Base-by-base conservation (phyloP, 306 rosid genomes). In the Herpetospermum pedunculosum region DNA sequence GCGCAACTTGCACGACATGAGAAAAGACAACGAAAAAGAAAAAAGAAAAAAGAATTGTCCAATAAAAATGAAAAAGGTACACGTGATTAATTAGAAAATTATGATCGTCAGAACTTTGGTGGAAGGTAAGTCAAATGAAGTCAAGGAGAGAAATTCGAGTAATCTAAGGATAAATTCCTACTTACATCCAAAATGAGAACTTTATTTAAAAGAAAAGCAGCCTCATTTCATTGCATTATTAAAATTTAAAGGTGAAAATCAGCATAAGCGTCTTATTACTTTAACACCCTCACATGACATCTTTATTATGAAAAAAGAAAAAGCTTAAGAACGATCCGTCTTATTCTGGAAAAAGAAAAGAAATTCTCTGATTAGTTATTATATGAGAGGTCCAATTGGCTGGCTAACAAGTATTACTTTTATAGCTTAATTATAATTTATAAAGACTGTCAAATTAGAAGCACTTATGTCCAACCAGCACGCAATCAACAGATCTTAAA, bases 1-100 rank as follows among this genome's bases (percentile, higher is more conserved):
- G 3, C 50, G 55, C 73, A 69, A 69, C 25, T 69, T 69, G 73
- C 73, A 41, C 52, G 72, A 67, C 73, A 44, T 26, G 55, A 26
- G 34, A 41, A 14, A 68, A 68, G n/a, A 59, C 21, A 18, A 2
- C 0, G 12, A 13, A 14, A 59, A 6, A 59, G 58, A 52, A 19
- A 1, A 8, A 16, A 16, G 4, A 15, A 48, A 52, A 52, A n/a
- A 1, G 1, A n/a, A 43, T 43, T 15, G 12, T 0, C 12, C 26
- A 63, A 34, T 5, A n/a, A 8, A 63, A 19, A n/a, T 34, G 26
- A 26, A 26, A 62, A 40, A 29, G 37, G 43, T 23, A 2, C 54
- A 44, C 35, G 32, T 43, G 34, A 44, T 41, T 14, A 15, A 14
- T 26, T 2, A 26, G 3, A 25, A 43, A 25, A 43, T 11, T 14